Percentiles rank a stretch among this genome's conserved stretches.
Evolutionary conservation across 2,329 filamentous ascomycete genomes (phyloP).

Genomic region (Fusarium tupiense): DNA sequence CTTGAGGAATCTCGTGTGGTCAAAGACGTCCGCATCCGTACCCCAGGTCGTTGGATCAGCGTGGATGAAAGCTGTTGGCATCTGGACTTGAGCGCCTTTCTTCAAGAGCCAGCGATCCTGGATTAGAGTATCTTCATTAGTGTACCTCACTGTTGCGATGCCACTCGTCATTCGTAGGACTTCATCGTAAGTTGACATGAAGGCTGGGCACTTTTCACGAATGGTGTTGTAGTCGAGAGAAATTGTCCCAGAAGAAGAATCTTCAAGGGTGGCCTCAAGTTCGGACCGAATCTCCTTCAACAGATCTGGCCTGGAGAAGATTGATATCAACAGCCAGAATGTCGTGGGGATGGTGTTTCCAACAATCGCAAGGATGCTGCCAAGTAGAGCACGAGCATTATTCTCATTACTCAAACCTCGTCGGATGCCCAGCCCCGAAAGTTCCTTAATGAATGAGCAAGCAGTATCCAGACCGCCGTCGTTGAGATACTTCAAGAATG

Average conservation of each 20-base stretch:
- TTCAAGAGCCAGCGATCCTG: slow-evolving; percentile 29
- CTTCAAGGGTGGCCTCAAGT: slow-evolving; percentile 12
- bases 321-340: slow-evolving; percentile 24
- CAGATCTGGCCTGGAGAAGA: slow-evolving; percentile 17
- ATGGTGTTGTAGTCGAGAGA: slow-evolving; percentile 6
- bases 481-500: slow-evolving; percentile 19
- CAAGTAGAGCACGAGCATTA: slow-evolving; percentile 32
- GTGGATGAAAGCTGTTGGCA: slow-evolving; percentile 37
- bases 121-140: slow-evolving; percentile 27
- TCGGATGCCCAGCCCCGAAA: slow-evolving; percentile 17
- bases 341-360: slow-evolving; percentile 35
- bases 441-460: slow-evolving; percentile 30
- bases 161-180: slow-evolving; percentile 32
- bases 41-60: slow-evolving; percentile 31
- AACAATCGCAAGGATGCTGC: slow-evolving; percentile 30
- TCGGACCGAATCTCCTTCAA: slow-evolving; percentile 12
- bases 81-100: slow-evolving; percentile 35
- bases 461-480: slow-evolving; percentile 16
- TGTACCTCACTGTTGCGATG: slow-evolving; percentile 33
- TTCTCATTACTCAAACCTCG: slow-evolving; percentile 33
- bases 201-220: slow-evolving; percentile 21
- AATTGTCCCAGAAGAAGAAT: neutral
- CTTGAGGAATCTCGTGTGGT: slow-evolving; percentile 30
- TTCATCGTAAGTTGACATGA: slow-evolving; percentile 34
- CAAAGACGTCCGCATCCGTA: slow-evolving; percentile 23